Base-by-base conservation (phyloP, 768 basidiomycete species). In the Suillus fuscotomentosus region DNA sequence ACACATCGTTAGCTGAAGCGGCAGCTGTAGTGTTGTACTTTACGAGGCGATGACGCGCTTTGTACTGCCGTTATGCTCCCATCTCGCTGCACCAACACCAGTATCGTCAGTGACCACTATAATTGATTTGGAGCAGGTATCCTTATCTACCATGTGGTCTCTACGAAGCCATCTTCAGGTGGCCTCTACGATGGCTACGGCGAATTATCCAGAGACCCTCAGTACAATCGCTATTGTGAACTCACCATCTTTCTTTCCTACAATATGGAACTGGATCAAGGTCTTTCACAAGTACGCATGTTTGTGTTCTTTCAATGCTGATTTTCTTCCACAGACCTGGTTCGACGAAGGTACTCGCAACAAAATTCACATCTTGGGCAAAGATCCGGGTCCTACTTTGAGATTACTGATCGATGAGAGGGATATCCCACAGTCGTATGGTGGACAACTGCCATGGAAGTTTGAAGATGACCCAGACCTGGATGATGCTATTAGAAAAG, bases 231-330 rank as follows among this genome's bases (percentile, higher is more conserved):
- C 82, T 13, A 76, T 95, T 61, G 87, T 95, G 61, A 94, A 94
- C 67, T 87, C 91, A 0, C 93, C 94, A 0, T 79, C 86, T 0
- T 95, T 93, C 80, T 95, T 95, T 75, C 85, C 89, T 3, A 91
- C 88, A 2, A 80, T 94, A 11, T 95, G 92, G 92, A 83, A 82
- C 39, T 94, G 92, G 92, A 82, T 94, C 72, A 92, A 91, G 80
- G 89, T 87, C 59, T 24, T 53, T 39, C 20, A 39, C 53, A n/a
- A 36, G 17, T 11, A 66, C 31, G 10, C 47, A 39, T 66, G 15
- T 27, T 42, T 20, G 41, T 59, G 8, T 59, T 34, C 20, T 54
- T 54, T 42, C 13, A 53, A 31, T 59, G 17, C 17, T 39, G 17
- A 59, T 24, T 17, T 59, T 27, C 17, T 7, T 8, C 53, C 50